Percentiles rank a stretch among this genome's conserved stretches.
phyloP scores from a whole-genome alignment of 768 basidiomycete genomes.

The Rhizopogon salebrosus region DNA sequence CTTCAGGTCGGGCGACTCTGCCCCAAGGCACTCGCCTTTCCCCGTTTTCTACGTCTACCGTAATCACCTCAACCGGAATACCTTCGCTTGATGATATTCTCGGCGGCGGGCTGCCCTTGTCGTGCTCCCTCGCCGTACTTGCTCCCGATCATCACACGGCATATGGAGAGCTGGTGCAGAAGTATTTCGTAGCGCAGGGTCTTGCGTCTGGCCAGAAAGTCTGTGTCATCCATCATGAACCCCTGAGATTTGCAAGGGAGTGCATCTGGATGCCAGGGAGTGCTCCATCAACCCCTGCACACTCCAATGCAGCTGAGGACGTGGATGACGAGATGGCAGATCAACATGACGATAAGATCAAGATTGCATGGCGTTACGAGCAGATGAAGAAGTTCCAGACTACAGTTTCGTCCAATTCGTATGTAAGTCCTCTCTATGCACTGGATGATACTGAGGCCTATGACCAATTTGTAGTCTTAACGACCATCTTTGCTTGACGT shows the following conservation, averaged over 20 bases:
- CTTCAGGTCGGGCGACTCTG: constrained; percentile 37
- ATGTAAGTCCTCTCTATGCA: constrained; percentile 29
- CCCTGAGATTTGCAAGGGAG: constrained; percentile 53
- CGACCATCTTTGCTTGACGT: constrained; percentile 61
- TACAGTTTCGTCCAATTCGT: constrained; percentile 53
- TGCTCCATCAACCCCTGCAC: constrained; percentile 7
- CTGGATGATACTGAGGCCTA: constrained; percentile 4
- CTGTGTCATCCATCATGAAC: constrained; percentile 58
- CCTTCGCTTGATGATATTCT: constrained; percentile 93
- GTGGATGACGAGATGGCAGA: constrained; percentile 27
- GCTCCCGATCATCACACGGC: constrained; percentile 86
- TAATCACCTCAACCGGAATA: constrained; percentile 79
- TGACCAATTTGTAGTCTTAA: constrained; percentile 33
- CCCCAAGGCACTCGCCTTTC: constrained; percentile 54
- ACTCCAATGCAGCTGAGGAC: constrained; percentile 26
- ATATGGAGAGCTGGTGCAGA: constrained; percentile 79
- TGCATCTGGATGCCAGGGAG: constrained; percentile 73
- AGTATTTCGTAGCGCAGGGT: constrained; percentile 89
- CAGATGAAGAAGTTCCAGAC: constrained; percentile 91
- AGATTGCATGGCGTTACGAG: constrained; percentile 98
- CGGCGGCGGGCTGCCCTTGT: constrained; percentile 85
- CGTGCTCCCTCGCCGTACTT: constrained; percentile 64
- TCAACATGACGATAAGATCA: constrained; percentile 58
- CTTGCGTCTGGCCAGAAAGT: constrained; percentile 66
- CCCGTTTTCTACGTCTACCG: constrained; percentile 48